Base-by-base conservation (phyloP, 192 early-diverging fungal genomes). In the Backusella australiensis region DNA sequence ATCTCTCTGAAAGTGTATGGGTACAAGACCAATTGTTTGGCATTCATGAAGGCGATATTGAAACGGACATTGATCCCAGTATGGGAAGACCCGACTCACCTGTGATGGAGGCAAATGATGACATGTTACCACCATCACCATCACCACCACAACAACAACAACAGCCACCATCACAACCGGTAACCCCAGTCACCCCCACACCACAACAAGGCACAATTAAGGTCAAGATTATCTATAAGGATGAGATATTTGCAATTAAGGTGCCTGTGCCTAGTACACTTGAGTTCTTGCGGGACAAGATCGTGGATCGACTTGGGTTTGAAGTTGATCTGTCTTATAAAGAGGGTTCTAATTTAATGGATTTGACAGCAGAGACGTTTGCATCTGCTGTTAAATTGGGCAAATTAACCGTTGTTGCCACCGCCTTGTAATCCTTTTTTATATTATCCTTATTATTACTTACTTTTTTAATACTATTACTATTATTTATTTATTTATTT, bases 171-270 rank as follows among this genome's bases (percentile, higher is more conserved):
- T 1, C 32, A 32, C 32, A 32, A 35, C n/a, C 26, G 38, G 38
- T 12, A 39, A 39, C 38, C 2, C 38, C 38, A 12, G 46, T 65
- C 32, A 41, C 29, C 41, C 67, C 26, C 69, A 26, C 11, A 69
- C 59, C 15, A 42, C 38, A 12, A 74, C 72, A 36, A 73, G 36
- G 23, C 23, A 78, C 69, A 65, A 89, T 94, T 65, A 94, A 93
- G 78, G 85, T 92, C 44, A 94, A 94, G 83, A 89, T 94, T 69
- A 86, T 85, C 53, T 86, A 89, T 76, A 83, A 86, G 46, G 90
- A 87, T 34, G 93, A 94, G 71, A 89, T 93, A 75, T 88, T 91
- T 76, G 93, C 93, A 6, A 90, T 94, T 71, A 88, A 89, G 73
- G 82, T 94, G 72, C 87, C 90, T 0, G 84, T 87, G 3, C 80